A percentile compares a stretch with the other conserved stretches of the same genome.
Conservation (phyloP, 140 eudicot species). For the Ambrosia hybrid region DNA sequence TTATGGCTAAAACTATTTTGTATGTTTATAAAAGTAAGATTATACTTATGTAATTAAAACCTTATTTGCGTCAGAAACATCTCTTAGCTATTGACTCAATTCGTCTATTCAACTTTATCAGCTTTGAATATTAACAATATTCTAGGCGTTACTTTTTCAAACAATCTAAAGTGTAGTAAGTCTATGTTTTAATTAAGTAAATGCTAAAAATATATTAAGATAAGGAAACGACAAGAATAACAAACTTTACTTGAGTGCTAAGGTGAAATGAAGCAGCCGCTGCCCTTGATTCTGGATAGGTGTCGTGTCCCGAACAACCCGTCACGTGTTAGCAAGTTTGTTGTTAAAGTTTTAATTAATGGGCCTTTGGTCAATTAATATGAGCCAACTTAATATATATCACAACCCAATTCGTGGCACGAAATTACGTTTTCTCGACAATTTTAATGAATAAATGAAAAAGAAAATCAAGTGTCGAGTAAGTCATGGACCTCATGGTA, state of each 20-base stretch:
- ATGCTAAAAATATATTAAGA: too few relatives aligned
- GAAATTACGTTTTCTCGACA: neutral
- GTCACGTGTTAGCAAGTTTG: conserved; percentile 12
- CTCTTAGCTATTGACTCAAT: too few relatives aligned
- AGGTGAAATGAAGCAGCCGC: conserved; percentile 22
- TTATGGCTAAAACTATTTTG: too few relatives aligned
- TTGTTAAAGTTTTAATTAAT: conserved; percentile 3
- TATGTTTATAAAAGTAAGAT: too few relatives aligned
- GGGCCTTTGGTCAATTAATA: conserved; percentile 1
- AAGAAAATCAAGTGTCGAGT: too few relatives aligned
- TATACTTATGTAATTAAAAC: too few relatives aligned
- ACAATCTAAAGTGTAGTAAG: neutral
- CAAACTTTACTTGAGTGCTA: conserved; percentile 30
- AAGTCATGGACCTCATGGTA: too few relatives aligned
- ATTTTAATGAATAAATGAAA: too few relatives aligned
- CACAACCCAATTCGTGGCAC: neutral
- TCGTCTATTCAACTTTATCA: neutral
- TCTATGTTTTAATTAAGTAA: too few relatives aligned
- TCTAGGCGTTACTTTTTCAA: neutral
- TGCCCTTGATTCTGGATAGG: conserved; percentile 12
- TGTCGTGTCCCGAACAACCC: conserved; percentile 14
- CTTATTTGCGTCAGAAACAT: too few relatives aligned
- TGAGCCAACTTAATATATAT: neutral
- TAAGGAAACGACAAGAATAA: neutral
- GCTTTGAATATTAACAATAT: neutral